These are phyloP conservation scores for Schizosaccharomyces octosporus DNA, from an alignment of 805 yeast genomes.

Conservation along the genomic window DNA sequence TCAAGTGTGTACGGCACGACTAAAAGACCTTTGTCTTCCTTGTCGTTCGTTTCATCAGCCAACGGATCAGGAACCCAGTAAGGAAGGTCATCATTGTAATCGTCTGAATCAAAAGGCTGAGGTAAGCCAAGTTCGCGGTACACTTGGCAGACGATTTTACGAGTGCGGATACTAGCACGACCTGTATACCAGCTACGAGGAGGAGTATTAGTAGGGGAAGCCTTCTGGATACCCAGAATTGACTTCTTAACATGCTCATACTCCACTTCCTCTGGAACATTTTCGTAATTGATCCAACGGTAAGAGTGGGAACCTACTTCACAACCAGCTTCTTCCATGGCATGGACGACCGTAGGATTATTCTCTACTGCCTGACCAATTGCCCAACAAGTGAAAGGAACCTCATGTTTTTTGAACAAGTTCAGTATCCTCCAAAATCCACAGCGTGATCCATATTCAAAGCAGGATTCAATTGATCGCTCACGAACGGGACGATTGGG, in stretches of 20 bases:
- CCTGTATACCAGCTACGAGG: constrained; percentile 19
- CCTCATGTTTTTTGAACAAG: constrained; percentile 14
- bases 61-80: constrained; percentile 16
- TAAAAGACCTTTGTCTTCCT: constrained; percentile 9
- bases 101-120: constrained; percentile 16
- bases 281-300: constrained; percentile 17
- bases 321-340: constrained; percentile 17
- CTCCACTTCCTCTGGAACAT: constrained; percentile 14
- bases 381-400: constrained; percentile 16
- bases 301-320: constrained; percentile 18
- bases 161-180: constrained; percentile 14
- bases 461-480: constrained; percentile 15
- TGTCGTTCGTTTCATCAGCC: constrained; percentile 7
- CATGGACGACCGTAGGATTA: constrained; percentile 16
- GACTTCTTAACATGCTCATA: constrained; percentile 14
- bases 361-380: constrained; percentile 18
- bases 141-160: constrained; percentile 15
- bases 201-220: constrained; percentile 12
- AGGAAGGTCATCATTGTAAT: constrained; percentile 18
- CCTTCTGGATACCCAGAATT: constrained; percentile 13
- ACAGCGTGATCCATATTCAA: constrained; percentile 16
- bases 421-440: constrained; percentile 17
- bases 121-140: constrained; percentile 13
- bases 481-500: constrained; percentile 5
- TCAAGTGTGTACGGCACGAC: constrained; percentile 15